Evolutionary conservation across 2,329 filamentous ascomycete genomes (phyloP), one percentile per base, ranked within the genome.

Genomic region (Teratosphaeria viscida): DNA sequence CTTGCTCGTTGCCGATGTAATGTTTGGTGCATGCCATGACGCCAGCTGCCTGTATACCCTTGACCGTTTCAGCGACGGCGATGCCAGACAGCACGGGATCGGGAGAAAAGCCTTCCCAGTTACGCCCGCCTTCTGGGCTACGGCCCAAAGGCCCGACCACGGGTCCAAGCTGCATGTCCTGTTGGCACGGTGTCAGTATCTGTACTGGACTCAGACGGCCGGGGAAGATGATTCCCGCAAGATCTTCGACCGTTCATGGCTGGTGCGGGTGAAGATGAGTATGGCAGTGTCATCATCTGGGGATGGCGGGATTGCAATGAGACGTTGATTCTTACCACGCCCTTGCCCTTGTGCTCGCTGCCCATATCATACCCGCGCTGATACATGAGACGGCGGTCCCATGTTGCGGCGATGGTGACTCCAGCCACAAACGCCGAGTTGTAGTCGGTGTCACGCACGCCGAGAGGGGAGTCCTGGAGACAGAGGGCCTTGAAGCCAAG

Each of bases 11-110:
- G 55, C 76, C 81, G 60, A 89, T 82, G 67, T 79, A 87, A 71
- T 92, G 89, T 79, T 92, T 92, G 54, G 87, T 87, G 68, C 87
- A 91, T 62, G 91, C 90, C 74, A 95, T 87, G 57, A 92, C 83
- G 71, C 90, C 90, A 14, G 86, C 85, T 68, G 86, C 83, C 70
- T 95, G 91, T 53, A 95, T 92, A 62, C 91, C 91, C 70, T 83
- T 81, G 62, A 95, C 81, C 1, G 87, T 89, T 70, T 88, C 80
- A 43, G 84, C 84, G 65, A 92, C 86, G 58, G 85, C 84, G 63
- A 86, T 78, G 57, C 88, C 91, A 57, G 89, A 85, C 57, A 91
- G 78, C 14, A 87, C 86, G 0, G 89, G 89, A 67, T 94, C 89
- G 2, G 87, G 85, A 5, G 85, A 85, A 75, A 84, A 85, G 8